phyloP scores from a whole-genome alignment of 352 stramenopile genomes.

The Globisporangium acanthophoron region DNA sequence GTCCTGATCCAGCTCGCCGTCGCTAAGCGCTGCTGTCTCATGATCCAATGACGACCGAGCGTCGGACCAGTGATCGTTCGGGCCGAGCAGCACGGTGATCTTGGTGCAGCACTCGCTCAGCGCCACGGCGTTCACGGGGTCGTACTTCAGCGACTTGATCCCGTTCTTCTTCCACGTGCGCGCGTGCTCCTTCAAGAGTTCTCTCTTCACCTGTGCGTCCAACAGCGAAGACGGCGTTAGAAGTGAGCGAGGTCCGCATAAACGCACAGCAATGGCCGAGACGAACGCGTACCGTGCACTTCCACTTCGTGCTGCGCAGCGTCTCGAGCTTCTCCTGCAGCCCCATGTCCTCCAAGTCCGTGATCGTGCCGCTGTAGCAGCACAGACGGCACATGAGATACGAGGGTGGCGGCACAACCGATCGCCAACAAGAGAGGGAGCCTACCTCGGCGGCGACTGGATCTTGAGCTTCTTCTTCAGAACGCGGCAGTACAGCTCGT shows the following conservation, averaged over 20 bases:
- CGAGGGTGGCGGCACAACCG: too few species aligned
- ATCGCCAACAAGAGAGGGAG: too few species aligned
- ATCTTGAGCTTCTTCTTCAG: slow-evolving; percentile 40
- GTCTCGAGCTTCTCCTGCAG: slow-evolving; percentile 36
- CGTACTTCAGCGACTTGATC: slow-evolving; percentile 33
- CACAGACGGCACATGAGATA: not conserved
- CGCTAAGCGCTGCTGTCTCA: too few species aligned
- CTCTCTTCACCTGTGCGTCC: slow-evolving; percentile 27
- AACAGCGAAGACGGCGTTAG: too few species aligned
- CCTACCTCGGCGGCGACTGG: slow-evolving; percentile 27
- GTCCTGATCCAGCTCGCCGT: not conserved
- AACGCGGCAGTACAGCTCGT: slow-evolving; percentile 52
- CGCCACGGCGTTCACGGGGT: slow-evolving; percentile 33
- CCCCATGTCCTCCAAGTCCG: slow-evolving; percentile 36
- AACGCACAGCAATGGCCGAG: not conserved
- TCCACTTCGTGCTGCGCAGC: slow-evolving; percentile 39
- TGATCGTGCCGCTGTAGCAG: slow-evolving; percentile 35
- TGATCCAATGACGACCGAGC: slow-evolving; percentile 42
- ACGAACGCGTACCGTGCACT: slow-evolving; percentile 23
- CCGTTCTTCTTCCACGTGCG: slow-evolving; percentile 53
- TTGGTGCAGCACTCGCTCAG: slow-evolving; percentile 41
- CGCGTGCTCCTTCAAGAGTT: slow-evolving; percentile 49
- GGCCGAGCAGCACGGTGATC: slow-evolving; percentile 33
- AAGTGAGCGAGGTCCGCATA: not conserved
- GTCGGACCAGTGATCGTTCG: slow-evolving; percentile 50